A percentile compares a stretch with the other conserved stretches of the same genome.
These are phyloP conservation scores for Chaetomidium leptoderma DNA, from an alignment of 495 filamentous ascomycete species.

Conservation along the genomic window DNA sequence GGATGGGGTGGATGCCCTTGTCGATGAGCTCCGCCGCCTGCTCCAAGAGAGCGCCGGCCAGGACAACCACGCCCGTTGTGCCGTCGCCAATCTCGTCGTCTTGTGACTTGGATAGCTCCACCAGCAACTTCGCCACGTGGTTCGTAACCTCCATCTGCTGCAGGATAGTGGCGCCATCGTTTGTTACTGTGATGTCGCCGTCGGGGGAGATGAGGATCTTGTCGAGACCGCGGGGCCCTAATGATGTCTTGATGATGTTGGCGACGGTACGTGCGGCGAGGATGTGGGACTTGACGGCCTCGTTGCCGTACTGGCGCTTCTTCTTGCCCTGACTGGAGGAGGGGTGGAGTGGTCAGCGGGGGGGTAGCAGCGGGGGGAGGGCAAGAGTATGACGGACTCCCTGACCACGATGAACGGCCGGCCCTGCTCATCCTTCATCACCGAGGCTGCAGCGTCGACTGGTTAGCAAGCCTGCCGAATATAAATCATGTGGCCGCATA, in stretches of 20 bases:
- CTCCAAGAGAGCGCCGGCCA: conserved; percentile 91
- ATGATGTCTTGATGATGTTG: conserved; percentile 93
- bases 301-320: conserved; percentile 92
- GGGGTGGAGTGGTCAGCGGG: conserved; percentile 22
- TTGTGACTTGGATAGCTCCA: conserved; percentile 98
- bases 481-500: conserved; percentile 21
- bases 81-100: conserved; percentile 99
- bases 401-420: conserved; percentile 96
- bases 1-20: conserved; percentile 98
- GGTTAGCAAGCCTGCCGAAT: conserved; percentile 13
- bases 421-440: conserved; percentile 83
- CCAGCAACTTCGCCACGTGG: conserved; percentile 93
- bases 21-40: conserved; percentile 98
- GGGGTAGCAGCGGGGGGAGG: conserved; percentile 8
- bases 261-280: conserved; percentile 92
- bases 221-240: conserved; percentile 94
- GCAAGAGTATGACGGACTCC: conserved; percentile 64
- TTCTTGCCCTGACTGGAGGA: conserved; percentile 84
- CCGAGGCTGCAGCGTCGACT: conserved; percentile 38
- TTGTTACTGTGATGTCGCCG: conserved; percentile 98
- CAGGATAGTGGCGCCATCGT: conserved; percentile 96
- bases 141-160: conserved; percentile 99
- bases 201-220: conserved; percentile 99
- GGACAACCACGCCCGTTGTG: conserved; percentile 94
- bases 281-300: conserved; percentile 97